These are phyloP conservation scores for Rosa chinensis DNA, from an alignment of 306 rosid genomes.

Conservation along the genomic window DNA sequence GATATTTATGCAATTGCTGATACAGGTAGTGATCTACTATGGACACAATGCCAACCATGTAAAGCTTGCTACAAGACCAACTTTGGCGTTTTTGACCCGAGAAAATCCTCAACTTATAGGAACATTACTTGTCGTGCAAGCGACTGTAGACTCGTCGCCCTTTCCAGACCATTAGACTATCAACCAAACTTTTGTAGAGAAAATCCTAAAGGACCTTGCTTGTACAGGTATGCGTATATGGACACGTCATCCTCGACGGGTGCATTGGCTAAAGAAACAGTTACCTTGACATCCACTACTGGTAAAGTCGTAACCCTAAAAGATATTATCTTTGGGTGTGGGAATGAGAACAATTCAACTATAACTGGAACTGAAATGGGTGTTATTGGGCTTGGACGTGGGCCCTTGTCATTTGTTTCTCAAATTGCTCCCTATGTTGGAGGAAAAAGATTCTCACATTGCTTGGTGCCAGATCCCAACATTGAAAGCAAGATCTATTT, in stretches of 20 bases:
- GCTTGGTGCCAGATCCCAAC: conserved; percentile 51
- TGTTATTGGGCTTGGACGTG: conserved; percentile 51
- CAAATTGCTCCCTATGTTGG: conserved; percentile 45
- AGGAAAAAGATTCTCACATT: conserved; percentile 50
- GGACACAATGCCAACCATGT: conserved; percentile 44
- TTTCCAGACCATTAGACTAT: too few relatives aligned
- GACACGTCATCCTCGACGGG: conserved; percentile 39
- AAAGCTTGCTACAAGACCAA: conserved; percentile 35
- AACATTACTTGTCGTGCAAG: too few relatives aligned
- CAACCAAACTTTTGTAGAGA: too few relatives aligned
- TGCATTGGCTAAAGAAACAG: conserved; percentile 40
- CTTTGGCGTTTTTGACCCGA: conserved; percentile 47
- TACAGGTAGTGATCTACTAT: too few relatives aligned
- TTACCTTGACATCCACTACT: conserved; percentile 29
- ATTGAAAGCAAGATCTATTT: conserved; percentile 29
- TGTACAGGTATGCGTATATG: conserved; percentile 40
- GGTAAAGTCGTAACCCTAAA: conserved; percentile 20
- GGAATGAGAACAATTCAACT: conserved; percentile 30
- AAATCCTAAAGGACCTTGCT: neutral
- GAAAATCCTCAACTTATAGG: conserved; percentile 24
- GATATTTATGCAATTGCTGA: conserved; percentile 50
- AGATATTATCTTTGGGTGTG: conserved; percentile 51
- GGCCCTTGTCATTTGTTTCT: conserved; percentile 53
- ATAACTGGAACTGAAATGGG: conserved; percentile 57
- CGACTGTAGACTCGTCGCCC: too few relatives aligned